Percentiles rank a stretch among this genome's conserved stretches.
phyloP scores from a whole-genome alignment of 805 yeast genomes.

The Metschnikowia borealis region DNA sequence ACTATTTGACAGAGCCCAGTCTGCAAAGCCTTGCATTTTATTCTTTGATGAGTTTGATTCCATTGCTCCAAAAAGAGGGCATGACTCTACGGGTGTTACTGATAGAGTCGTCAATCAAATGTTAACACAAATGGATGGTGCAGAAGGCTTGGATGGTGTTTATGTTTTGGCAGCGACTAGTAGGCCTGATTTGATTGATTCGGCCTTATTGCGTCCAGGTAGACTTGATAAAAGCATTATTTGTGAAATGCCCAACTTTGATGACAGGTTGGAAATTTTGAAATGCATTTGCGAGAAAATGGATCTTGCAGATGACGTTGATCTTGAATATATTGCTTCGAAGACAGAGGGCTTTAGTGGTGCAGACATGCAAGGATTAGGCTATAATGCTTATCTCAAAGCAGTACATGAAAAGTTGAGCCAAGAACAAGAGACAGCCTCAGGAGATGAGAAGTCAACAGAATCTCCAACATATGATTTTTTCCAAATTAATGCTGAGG shows the following conservation, averaged over 20 bases:
- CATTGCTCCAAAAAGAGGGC: conserved; percentile 96
- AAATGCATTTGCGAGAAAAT: conserved; percentile 56
- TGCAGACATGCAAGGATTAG: conserved; percentile 90
- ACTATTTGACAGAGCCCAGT: conserved; percentile 87
- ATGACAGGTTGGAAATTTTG: conserved; percentile 73
- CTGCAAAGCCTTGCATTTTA: conserved; percentile 89
- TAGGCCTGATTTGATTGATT: conserved; percentile 92
- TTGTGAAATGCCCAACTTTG: conserved; percentile 77
- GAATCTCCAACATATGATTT: conserved; percentile 30
- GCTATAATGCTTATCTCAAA: conserved; percentile 85
- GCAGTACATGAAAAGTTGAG: conserved; percentile 74
- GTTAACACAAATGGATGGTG: conserved; percentile 98
- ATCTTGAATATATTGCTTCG: conserved; percentile 51
- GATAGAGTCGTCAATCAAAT: conserved; percentile 96
- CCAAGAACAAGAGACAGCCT: conserved; percentile 25
- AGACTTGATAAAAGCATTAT: conserved; percentile 88
- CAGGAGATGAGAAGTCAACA: conserved; percentile 11
- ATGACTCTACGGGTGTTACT: conserved; percentile 96
- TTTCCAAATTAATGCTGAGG: conserved; percentile 38
- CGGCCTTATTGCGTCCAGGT: conserved; percentile 93
- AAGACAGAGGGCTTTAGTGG: conserved; percentile 80
- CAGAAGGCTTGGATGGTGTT: conserved; percentile 95
- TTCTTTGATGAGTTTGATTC: conserved; percentile 97
- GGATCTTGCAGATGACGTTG: conserved; percentile 48
- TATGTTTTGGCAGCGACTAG: conserved; percentile 95